phyloP scores from a whole-genome alignment of 805 yeast species.

The Myxozyma geophila region DNA sequence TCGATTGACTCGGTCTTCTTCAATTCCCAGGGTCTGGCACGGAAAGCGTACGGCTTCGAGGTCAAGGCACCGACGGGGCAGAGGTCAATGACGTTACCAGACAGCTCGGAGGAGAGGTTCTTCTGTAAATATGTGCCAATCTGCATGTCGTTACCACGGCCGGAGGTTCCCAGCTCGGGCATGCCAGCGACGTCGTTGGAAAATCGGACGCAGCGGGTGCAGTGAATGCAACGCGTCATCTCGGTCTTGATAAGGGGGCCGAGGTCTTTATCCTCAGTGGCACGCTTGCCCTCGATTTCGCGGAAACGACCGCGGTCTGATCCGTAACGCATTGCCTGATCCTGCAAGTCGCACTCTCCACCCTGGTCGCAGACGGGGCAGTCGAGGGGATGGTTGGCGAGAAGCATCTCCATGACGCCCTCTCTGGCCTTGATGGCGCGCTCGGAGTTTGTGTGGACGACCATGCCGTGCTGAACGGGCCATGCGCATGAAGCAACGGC shows the following conservation, averaged over 20 bases:
- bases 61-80: constrained; percentile 94
- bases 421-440: constrained; percentile 82
- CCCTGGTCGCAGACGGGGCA: constrained; percentile 95
- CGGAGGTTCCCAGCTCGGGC: constrained; percentile 85
- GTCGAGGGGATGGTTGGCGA: constrained; percentile 88
- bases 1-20: constrained; percentile 86
- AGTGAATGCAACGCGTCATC: constrained; percentile 91
- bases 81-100: constrained; percentile 84
- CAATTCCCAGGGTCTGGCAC: constrained; percentile 91
- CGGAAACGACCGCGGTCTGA: constrained; percentile 83
- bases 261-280: constrained; percentile 86
- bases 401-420: constrained; percentile 86
- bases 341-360: constrained; percentile 92
- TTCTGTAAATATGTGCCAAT: constrained; percentile 87
- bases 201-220: constrained; percentile 89
- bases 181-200: constrained; percentile 92
- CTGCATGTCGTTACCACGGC: constrained; percentile 91
- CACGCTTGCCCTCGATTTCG: constrained; percentile 83
- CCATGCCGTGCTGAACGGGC: constrained; percentile 92
- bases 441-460: constrained; percentile 76
- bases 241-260: constrained; percentile 89
- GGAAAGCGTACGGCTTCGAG: constrained; percentile 88
- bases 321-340: constrained; percentile 79
- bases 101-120: constrained; percentile 80
- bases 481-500: constrained; percentile 89